Base-by-base conservation (phyloP, 1,284 basidiomycete species). In the Leccinum colubrinum region DNA sequence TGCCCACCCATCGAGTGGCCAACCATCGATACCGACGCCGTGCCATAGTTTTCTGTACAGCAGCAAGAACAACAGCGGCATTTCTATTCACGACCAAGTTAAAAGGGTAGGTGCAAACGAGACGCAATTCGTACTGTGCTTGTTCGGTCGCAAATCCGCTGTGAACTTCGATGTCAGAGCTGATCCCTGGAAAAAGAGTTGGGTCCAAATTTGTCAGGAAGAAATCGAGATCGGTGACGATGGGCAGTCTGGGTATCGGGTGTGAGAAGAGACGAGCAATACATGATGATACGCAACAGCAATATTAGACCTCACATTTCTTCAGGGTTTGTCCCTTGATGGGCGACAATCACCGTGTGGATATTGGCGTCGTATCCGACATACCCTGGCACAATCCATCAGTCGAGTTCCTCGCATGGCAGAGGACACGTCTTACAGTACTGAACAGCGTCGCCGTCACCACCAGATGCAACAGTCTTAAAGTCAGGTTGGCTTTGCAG, bases 401-500 rank as follows among this genome's bases (percentile, higher is more conserved):
- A 64, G 55, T 51, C 0, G 9, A 8, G 14, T 9, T 25, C 43
- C 17, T 46, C 43, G 43, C 9, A 46, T 46, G 43, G 43, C 9
- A 51, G 12, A 25, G 12, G 14, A 25, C 6, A 1, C 9, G 4
- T 9, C 78, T 69, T 55, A 81, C 80, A 83, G 64, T 76, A 87
- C 67, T 88, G 88, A 3, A 79, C 71, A 3, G 63, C 63, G 27
- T 71, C 67, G 2, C 84, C 86, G 64, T 90, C 77, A 1, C 88
- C 88, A 43, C 88, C 88, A 6, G 86, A 81, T 6, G 86, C 87
- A 7, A 84, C 72, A 1, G 86, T 83, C 30, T 79, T 61, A 65
- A 90, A 90, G 3, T 67, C 70, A 1, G 85, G 67, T 86, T 88
- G 5, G 81, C 83, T n/a, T 80, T 58, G 64, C 87, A 90, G 64